Evolutionary conservation across 2,329 filamentous ascomycete species (phyloP).

Genomic region (Trichoderma koningiopsis): DNA sequence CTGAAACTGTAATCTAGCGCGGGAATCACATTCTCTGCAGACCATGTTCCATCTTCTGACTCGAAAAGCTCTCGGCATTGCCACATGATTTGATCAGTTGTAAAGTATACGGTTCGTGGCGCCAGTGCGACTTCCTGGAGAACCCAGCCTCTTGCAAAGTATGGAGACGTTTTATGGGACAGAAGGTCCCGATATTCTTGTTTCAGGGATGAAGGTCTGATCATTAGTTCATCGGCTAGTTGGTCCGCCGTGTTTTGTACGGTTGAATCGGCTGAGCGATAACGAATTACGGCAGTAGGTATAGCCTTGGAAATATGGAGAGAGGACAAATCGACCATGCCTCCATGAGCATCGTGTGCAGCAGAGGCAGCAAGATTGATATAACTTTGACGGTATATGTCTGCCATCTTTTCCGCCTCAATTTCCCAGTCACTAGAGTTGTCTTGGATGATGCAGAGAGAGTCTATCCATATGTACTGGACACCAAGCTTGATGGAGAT

Average conservation of each 20-base stretch:
- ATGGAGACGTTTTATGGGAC: not conserved
- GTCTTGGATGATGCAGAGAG: constrained; percentile 23
- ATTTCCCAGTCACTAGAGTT: not conserved
- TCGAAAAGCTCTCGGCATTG: not conserved
- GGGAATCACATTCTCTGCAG: not conserved
- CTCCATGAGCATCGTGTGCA: not conserved
- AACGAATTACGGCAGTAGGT: not conserved
- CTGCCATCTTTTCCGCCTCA: constrained; percentile 4
- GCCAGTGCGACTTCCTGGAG: not conserved
- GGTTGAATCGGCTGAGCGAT: not conserved
- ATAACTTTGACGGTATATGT: constrained; percentile 8
- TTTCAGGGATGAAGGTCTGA: not conserved
- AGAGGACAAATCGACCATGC: not conserved
- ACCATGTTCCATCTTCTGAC: not conserved
- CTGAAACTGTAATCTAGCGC: not conserved
- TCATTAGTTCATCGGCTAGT: not conserved
- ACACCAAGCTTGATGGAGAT: not conserved
- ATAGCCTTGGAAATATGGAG: not conserved
- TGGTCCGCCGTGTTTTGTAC: not conserved
- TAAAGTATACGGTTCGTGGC: not conserved
- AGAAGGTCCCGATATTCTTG: not conserved
- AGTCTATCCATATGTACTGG: constrained; percentile 20
- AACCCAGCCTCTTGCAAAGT: not conserved
- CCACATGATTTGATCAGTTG: not conserved
- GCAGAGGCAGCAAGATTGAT: constrained; percentile 3